A percentile compares a stretch with the other conserved stretches of the same genome.
Evolutionary conservation across 306 rosid genomes (phyloP).

Genomic region (Trifolium dubium): DNA sequence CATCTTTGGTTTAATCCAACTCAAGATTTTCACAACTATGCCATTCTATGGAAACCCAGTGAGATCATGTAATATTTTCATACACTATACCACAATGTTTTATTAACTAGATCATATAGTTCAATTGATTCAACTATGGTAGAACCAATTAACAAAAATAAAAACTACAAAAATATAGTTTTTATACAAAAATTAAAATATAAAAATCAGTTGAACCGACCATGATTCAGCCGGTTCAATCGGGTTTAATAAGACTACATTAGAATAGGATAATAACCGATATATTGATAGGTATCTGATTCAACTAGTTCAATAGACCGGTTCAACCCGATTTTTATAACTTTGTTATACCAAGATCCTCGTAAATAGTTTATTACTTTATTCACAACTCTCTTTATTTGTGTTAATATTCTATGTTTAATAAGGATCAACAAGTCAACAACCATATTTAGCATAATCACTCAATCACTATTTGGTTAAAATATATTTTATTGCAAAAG

Average conservation of each 20-base stretch:
- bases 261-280: too few species aligned
- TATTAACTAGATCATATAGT: not conserved
- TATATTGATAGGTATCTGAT: too few species aligned
- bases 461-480: slow-evolving; percentile 15
- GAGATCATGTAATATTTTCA: slow-evolving; percentile 76
- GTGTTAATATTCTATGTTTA: not conserved
- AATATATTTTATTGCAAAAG: slow-evolving; percentile 25
- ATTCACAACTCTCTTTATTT: not conserved
- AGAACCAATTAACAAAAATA: not conserved
- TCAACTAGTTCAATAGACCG: not conserved
- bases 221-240: too few species aligned
- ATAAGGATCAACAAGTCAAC: not conserved
- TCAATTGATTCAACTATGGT: not conserved
- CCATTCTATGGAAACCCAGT: slow-evolving; percentile 72
- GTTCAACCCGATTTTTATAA: too few species aligned
- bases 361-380: not conserved
- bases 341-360: not conserved
- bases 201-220: not conserved
- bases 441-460: slow-evolving; percentile 14
- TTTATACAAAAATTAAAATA: too few species aligned
- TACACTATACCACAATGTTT: slow-evolving; percentile 8
- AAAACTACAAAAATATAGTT: too few species aligned
- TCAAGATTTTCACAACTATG: slow-evolving; percentile 78
- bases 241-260: not conserved
- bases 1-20: slow-evolving; percentile 98